Evolutionary conservation across 23 red algal genomes (phyloP).

Genomic region (Gracilaria vermiculophylla): DNA sequence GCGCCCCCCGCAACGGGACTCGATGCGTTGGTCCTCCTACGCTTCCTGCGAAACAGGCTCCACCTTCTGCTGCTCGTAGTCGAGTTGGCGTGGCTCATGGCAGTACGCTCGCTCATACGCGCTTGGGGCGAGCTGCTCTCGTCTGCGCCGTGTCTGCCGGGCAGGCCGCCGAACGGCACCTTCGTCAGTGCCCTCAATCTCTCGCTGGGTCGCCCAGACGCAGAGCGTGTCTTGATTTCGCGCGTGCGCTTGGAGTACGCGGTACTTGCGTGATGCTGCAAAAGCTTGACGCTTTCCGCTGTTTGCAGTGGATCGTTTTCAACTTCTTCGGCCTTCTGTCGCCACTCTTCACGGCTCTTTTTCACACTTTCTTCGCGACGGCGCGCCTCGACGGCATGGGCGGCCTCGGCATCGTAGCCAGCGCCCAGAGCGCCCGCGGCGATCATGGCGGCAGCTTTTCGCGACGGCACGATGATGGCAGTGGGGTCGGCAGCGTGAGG

Average conservation of each 20-base stretch:
- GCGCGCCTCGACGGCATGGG: constrained; percentile 40
- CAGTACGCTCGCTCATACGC: constrained; percentile 23
- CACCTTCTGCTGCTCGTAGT: constrained; percentile 31
- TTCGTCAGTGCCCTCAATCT: constrained; percentile 1
- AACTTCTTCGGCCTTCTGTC: constrained; percentile 33
- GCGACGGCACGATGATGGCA: constrained; percentile 54
- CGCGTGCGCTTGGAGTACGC: constrained; percentile 51
- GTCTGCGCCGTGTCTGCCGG: not conserved
- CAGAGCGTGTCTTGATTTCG: constrained; percentile 49
- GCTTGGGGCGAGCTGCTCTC: not conserved
- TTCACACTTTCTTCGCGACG: constrained; percentile 45
- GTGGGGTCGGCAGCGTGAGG: not conserved
- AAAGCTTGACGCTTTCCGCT: constrained; percentile 42
- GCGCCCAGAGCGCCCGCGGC: constrained; percentile 52
- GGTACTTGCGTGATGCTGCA: constrained; percentile 50
- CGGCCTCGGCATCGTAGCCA: constrained; percentile 27
- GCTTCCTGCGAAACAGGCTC: constrained; percentile 33
- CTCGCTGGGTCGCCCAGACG: not conserved
- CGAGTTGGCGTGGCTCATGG: not conserved
- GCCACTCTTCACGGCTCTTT: constrained; percentile 43
- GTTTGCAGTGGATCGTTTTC: constrained; percentile 27
- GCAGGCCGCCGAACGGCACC: not conserved
- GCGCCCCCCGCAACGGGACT: not conserved
- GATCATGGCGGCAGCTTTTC: constrained; percentile 58
- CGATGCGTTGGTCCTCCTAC: constrained; percentile 11